Base-by-base conservation (phyloP, 306 rosid species). In the Cicer judaicum region DNA sequence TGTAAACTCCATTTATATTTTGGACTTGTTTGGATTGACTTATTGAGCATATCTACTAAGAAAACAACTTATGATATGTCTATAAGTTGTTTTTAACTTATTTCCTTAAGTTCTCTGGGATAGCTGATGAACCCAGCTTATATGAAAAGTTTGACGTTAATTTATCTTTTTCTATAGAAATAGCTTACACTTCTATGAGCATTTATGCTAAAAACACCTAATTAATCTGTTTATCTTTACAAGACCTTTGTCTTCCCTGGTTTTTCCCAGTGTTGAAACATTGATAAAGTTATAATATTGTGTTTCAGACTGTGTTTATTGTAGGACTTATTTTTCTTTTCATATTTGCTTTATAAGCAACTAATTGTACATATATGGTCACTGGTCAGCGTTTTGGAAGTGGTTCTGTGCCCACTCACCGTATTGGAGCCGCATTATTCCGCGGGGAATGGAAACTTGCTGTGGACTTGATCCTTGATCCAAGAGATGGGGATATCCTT, bases 401-500 rank as follows among this genome's bases (percentile, higher is more conserved):
- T 75, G 99, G 99, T 72, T 87, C 97, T 18, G 95, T 94, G 78
- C 91, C 99, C 53, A 92, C 99, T 70, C 90, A 87, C 79, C 89
- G 62, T 74, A 82, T 94, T 81, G 99, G 99, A 75, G 89, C 87
- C 43, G 81, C 92, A 49, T 83, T 94, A 74, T 83, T 94, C 19
- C 87, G 85, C 75, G 99, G 99, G 77, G 92, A 94, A 84, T 92
- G 99, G 99, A 81, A 90, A 80, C 70, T 68, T 61, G 92, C 89
- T 62, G 89, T 90, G 41, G 85, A 85, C 83, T 43, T 92, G 92
- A 90, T 94, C 84, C 99, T 94, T 84, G 92, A 92, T 87, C 99
- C 99, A 82, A 90, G 97, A 84, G 96, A 88, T 55, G 97, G 97
- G 67, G 97, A 94, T 94, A 94, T 94, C 99, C 99, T 94, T 88